Base-by-base conservation (phyloP, 2,329 filamentous ascomycete genomes). In the Lasiodiplodia sp. region DNA sequence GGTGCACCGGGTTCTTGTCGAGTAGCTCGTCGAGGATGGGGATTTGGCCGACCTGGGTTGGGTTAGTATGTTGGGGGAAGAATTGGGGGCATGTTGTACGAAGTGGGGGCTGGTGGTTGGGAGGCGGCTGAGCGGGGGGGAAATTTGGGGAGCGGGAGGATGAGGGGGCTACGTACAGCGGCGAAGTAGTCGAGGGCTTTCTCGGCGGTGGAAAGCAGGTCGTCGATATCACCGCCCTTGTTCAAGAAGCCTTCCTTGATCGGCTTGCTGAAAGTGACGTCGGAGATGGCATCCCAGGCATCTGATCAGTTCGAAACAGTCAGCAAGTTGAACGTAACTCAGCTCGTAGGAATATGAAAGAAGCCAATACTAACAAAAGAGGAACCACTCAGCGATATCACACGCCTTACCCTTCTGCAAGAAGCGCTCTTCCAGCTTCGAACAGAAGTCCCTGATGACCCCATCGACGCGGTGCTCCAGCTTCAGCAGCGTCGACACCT, bases 381-480 rank as follows among this genome's bases (percentile, higher is more conserved):
- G 76, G 38, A 78, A 74, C 77, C 75, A 78, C 38, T 77, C 74
- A 3, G 74, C 72, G 31, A 78, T 75, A 68, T 77, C 75, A 70
- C 74, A 76, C 2, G 75, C 73, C 64, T 74, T 74, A 34, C 72
- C 73, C 28, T 69, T 57, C 21, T 69, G 56, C 57, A 77, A 72
- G 68, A 75, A 78, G 12, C 74, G 69, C 11, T 70, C 68, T 56
- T 78, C 75, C 2, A 78, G 71, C 63, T 75, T 67, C 8, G 66
- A 16, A 53, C 73, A 75, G 5, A 77, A 69, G 8, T 68, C 68
- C 34, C 69, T 68, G 0, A 77, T 55, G n/a, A 74, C 72, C 16
- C 73, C 70, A 44, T 77, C 68, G 72, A 78, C 75, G 34, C 75
- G 69, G 14, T 69, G 69, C 58, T 78, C 76, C 4, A 77, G 69